These are phyloP conservation scores for Dipteronia sinensis DNA, from an alignment of 345 rosid genomes.

Conservation along the genomic window DNA sequence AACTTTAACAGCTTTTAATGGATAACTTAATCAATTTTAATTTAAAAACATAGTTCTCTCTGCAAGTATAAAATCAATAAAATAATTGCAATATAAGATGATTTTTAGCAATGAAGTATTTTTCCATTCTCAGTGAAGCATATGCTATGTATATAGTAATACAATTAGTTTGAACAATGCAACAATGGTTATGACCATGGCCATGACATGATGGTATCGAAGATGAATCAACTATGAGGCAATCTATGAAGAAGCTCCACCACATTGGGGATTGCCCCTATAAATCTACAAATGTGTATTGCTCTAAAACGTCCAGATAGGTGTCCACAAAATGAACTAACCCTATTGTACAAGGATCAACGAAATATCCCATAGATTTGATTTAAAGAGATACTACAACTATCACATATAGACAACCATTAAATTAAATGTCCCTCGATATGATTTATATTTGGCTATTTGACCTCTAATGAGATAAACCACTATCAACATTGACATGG, in stretches of 20 bases:
- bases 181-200: too few species aligned
- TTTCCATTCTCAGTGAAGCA: too few species aligned
- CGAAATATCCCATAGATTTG: neutral
- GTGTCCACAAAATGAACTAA: neutral
- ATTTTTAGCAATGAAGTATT: too few species aligned
- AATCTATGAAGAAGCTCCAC: too few species aligned
- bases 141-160: too few species aligned
- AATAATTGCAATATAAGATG: neutral
- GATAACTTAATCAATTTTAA: slow-evolving; percentile 52
- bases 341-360: neutral
- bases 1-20: slow-evolving; percentile 88
- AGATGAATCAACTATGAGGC: too few species aligned
- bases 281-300: neutral
- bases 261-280: neutral
- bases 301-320: neutral
- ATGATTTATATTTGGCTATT: neutral
- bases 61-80: neutral
- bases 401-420: neutral
- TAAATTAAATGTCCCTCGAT: neutral
- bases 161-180: too few species aligned
- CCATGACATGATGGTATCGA: too few species aligned
- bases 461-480: neutral
- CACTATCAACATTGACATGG: neutral
- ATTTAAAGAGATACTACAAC: neutral
- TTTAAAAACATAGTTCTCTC: neutral